These are phyloP conservation scores for Entonaema liquescens DNA, from an alignment of 495 filamentous ascomycete genomes.

Conservation along the genomic window DNA sequence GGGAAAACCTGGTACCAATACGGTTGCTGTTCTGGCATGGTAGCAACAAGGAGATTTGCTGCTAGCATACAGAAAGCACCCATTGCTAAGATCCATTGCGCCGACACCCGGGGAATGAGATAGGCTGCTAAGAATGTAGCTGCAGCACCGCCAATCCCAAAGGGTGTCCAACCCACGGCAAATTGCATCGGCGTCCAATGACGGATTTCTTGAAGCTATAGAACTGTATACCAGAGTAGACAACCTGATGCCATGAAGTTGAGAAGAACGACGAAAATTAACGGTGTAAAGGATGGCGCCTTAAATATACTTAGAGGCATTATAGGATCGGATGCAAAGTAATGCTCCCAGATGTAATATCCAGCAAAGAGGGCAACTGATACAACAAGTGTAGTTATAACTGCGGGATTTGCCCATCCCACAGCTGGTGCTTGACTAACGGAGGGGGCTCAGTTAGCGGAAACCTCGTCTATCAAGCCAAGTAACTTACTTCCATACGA, in stretches of 20 bases:
- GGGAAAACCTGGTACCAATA: slow-evolving; percentile 59
- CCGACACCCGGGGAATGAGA: slow-evolving; percentile 54
- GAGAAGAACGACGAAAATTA: slow-evolving; percentile 60
- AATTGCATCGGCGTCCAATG: slow-evolving; percentile 56
- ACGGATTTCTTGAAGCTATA: slow-evolving; percentile 58
- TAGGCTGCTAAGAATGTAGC: slow-evolving; percentile 58
- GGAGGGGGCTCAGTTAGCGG: not conserved
- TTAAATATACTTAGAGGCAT: slow-evolving; percentile 54
- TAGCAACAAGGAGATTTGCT: slow-evolving; percentile 55
- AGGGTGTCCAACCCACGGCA: slow-evolving; percentile 55
- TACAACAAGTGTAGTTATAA: not conserved
- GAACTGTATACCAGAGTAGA: slow-evolving; percentile 56
- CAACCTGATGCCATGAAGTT: slow-evolving; percentile 63
- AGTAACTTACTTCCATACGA: not conserved
- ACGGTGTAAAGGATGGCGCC: slow-evolving; percentile 56
- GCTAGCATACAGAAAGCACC: slow-evolving; percentile 52
- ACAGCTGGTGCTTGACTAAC: not conserved
- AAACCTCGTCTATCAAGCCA: not conserved
- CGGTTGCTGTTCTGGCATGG: slow-evolving; percentile 57
- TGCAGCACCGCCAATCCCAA: slow-evolving; percentile 51
- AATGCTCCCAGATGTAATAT: not conserved
- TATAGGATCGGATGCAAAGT: not conserved
- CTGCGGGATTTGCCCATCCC: not conserved
- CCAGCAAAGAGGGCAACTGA: not conserved
- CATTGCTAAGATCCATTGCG: slow-evolving; percentile 62